These are phyloP conservation scores for Suzukiozyma palmioleophila DNA, from an alignment of 1,139 yeast species.

Conservation along the genomic window DNA sequence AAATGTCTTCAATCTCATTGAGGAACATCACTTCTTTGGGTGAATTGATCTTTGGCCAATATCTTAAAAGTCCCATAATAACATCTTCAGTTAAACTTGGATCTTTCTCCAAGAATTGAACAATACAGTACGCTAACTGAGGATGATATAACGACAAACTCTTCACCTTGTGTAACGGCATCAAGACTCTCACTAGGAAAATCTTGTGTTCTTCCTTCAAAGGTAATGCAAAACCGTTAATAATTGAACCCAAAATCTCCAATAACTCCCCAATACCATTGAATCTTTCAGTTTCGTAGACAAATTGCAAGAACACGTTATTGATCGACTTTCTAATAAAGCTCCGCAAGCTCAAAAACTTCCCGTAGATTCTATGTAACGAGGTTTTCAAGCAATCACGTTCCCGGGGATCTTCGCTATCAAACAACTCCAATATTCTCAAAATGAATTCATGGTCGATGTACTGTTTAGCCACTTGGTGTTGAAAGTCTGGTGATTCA, in stretches of 20 bases:
- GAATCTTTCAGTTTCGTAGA: conserved; percentile 92
- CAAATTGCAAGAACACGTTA: conserved; percentile 88
- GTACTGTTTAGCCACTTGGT: conserved; percentile 86
- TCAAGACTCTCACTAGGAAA: conserved; percentile 78
- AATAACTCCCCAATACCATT: conserved; percentile 94
- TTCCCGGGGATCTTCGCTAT: conserved; percentile 94
- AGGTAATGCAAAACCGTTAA: conserved; percentile 97
- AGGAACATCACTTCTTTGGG: conserved; percentile 95
- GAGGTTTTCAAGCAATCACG: conserved; percentile 94
- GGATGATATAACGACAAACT: conserved; percentile 89
- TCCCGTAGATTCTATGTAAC: conserved; percentile 92
- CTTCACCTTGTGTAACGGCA: conserved; percentile 91
- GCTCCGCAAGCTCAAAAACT: conserved; percentile 83
- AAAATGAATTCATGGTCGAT: conserved; percentile 89
- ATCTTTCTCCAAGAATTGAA: conserved; percentile 93
- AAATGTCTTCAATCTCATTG: conserved; percentile 93
- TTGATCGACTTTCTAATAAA: conserved; percentile 88
- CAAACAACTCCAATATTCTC: conserved; percentile 79
- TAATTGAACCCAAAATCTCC: conserved; percentile 92
- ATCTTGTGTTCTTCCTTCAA: conserved; percentile 95
- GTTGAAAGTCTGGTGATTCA: conserved; percentile 93
- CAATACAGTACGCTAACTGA: conserved; percentile 93
- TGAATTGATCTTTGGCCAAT: conserved; percentile 95
- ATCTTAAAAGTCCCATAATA: conserved; percentile 83
- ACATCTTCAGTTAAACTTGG: conserved; percentile 91